Conservation (phyloP, 805 yeast genomes). For the Komagataella phaffii region DNA sequence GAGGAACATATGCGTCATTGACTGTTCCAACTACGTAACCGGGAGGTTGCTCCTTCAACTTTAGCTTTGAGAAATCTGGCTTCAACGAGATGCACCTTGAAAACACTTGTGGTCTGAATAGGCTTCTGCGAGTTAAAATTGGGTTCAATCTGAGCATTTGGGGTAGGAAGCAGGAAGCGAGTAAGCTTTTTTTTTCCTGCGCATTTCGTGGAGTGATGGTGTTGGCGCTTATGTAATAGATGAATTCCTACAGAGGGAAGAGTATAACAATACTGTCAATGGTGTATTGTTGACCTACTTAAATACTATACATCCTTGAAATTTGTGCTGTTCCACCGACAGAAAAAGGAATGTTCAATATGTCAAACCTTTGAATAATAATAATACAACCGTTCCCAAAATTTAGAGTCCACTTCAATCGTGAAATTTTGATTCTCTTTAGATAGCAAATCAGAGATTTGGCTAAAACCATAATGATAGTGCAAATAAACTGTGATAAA, state of each 20-base stretch:
- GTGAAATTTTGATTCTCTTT: neutral
- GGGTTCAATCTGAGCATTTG: neutral
- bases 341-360: neutral
- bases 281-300: neutral
- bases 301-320: too few species aligned
- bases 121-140: neutral
- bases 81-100: slow-evolving; percentile 4
- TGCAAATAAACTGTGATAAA: slow-evolving; percentile 27
- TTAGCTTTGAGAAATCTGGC: slow-evolving; percentile 1
- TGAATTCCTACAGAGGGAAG: neutral
- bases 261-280: neutral
- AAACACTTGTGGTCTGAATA: neutral
- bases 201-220: neutral
- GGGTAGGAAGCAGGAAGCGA: neutral
- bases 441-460: neutral
- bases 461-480: slow-evolving; percentile 34
- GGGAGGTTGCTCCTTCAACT: slow-evolving; percentile 38
- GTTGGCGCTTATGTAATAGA: neutral
- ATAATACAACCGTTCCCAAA: neutral
- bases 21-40: slow-evolving; percentile 61
- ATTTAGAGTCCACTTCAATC: neutral
- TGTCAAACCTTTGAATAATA: neutral
- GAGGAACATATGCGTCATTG: slow-evolving; percentile 57
- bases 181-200: neutral
- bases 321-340: neutral